Base-by-base conservation (phyloP, 495 filamentous ascomycete genomes). In the Lichenothelia convexa region DNA sequence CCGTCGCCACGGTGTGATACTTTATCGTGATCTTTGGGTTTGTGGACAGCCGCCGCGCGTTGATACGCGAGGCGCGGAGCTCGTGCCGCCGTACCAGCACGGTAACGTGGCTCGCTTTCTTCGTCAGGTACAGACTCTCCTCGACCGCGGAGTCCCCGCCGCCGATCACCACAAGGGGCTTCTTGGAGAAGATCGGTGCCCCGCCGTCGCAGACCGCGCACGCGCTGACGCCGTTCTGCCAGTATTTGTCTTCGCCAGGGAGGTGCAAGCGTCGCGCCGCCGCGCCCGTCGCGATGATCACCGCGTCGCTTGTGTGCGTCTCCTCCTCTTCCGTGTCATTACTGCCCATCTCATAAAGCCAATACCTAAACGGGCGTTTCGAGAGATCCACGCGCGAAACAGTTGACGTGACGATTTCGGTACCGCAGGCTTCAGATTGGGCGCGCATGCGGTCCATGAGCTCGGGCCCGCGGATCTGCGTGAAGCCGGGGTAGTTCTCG, bases 141-240 rank as follows among this genome's bases (percentile, higher is more conserved):
- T 99, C 89, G 18, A 91, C 89, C 18, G 89, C 89, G 6, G 84
- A 93, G 58, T 99, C 89, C 47, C 89, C 89, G 41, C 89, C 89
- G 35, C 89, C 89, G 44, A 99, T 95, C 5, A 99, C 89, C 18
- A 91, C 77, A 20, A 99, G 67, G 13, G 79, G 87, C 67, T 92
- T 92, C 54, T 93, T 80, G 41, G 85, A 68, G 73, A 93, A 99
- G 51, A 99, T 95, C 16, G 89, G 89, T 21, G 95, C 81, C 33
- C 86, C 86, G 39, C 89, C 89, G 50, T 99, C 89, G 62, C 89
- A 99, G 32, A 99, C 89, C 27, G 89, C 89, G 53, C 89, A 99
- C 34, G 89, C 89, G 38, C 76, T 84, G 53, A 99, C 86, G 43
- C 89, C 89, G 50, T 77, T 85, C 61, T 93, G 86, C 89, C 91